phyloP scores from a whole-genome alignment of 2,329 filamentous ascomycete genomes.

The Pyrenochaeta sp. region DNA sequence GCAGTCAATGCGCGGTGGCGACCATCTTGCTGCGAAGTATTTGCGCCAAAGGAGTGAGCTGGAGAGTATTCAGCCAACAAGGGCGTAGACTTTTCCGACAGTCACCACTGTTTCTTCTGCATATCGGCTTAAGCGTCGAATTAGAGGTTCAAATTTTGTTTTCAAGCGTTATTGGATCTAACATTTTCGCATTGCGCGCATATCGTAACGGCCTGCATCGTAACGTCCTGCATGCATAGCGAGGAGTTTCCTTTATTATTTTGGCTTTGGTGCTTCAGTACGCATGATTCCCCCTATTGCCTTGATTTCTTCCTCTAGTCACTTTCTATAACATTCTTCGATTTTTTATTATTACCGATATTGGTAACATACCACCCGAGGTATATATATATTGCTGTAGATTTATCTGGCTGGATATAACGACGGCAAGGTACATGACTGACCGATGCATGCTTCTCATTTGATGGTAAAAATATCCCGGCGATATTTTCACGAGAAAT shows the following conservation, averaged over 20 bases:
- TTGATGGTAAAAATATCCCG: background rate
- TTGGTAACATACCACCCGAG: background rate
- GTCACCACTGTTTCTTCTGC: background rate
- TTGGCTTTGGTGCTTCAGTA: slow-evolving; percentile 5
- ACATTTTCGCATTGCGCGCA: slow-evolving; percentile 19
- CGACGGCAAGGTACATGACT: background rate
- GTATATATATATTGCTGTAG: background rate
- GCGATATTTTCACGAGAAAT: background rate
- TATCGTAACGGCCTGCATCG: slow-evolving; percentile 13
- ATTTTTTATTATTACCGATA: background rate
- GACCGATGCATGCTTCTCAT: background rate
- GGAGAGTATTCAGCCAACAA: slow-evolving; percentile 62
- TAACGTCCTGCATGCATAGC: slow-evolving; percentile 38
- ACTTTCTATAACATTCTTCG: background rate
- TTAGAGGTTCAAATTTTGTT: slow-evolving; percentile 11
- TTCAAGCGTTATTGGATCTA: slow-evolving; percentile 14
- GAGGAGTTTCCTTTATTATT: slow-evolving; percentile 28
- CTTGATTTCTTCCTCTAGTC: slow-evolving; percentile 5
- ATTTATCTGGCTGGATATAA: background rate
- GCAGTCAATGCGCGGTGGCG: slow-evolving; percentile 83
- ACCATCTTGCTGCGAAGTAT: slow-evolving; percentile 83
- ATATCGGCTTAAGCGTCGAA: background rate
- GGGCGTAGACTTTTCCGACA: slow-evolving; percentile 17
- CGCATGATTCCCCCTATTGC: slow-evolving; percentile 29
- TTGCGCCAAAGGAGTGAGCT: slow-evolving; percentile 75